Percentiles rank a stretch among this genome's conserved stretches.
Conservation (phyloP, 148 eudicot genomes). For the Rhododendron molle region DNA sequence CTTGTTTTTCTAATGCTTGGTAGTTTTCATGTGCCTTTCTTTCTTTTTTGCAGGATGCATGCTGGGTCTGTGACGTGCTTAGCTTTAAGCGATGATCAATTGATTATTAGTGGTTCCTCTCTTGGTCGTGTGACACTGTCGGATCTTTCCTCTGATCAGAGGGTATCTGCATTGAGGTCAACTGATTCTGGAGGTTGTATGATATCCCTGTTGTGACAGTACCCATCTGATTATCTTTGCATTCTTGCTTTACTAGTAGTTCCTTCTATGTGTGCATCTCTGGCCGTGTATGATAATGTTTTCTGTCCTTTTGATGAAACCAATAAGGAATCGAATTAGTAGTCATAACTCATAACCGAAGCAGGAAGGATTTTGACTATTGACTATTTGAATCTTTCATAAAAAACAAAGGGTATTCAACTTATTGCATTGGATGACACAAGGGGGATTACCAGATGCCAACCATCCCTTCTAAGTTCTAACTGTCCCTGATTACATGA, state of each 20-base stretch:
- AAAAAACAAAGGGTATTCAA: neutral
- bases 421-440: neutral
- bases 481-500: neutral
- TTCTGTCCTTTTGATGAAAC: neutral
- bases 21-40: neutral
- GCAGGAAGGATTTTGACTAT: neutral
- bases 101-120: constrained; percentile 68
- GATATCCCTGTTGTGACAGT: neutral
- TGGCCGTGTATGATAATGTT: neutral
- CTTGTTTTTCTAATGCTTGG: neutral
- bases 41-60: constrained; percentile 55
- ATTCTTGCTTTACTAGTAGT: neutral
- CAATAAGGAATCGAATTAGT: neutral
- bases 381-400: neutral
- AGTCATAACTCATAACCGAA: neutral
- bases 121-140: constrained; percentile 48
- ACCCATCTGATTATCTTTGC: neutral
- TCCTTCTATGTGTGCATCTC: neutral
- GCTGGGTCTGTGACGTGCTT: constrained; percentile 53
- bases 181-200: constrained; percentile 51
- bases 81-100: constrained; percentile 60
- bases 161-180: constrained; percentile 41
- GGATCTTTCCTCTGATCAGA: constrained; percentile 55
- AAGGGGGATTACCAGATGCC: neutral
- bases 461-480: neutral